These are phyloP conservation scores for Coriolopsis trogii DNA, from an alignment of 1,284 basidiomycete species.

Conservation along the genomic window DNA sequence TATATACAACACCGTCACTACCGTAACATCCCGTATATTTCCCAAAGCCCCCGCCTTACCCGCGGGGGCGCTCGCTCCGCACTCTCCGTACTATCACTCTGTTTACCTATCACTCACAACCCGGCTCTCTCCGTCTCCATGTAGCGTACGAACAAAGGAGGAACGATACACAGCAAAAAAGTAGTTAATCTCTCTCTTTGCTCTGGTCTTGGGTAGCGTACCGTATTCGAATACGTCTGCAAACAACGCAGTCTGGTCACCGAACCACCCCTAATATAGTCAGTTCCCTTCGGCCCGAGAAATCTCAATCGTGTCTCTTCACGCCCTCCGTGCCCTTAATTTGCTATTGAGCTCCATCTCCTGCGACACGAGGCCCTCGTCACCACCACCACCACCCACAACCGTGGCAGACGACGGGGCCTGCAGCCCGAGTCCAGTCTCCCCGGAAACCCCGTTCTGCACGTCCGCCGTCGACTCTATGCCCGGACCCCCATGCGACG, in stretches of 20 bases:
- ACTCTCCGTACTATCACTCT: neutral
- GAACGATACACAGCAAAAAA: no score
- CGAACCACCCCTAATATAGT: neutral
- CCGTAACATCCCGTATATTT: slow-evolving; percentile 15
- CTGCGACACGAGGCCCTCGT: slow-evolving; percentile 15
- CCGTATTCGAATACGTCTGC: slow-evolving; percentile 8
- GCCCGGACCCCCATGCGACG: slow-evolving; percentile 4
- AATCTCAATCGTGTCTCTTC: no score
- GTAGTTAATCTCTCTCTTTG: slow-evolving; percentile 23
- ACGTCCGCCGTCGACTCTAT: neutral
- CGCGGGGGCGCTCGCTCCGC: neutral
- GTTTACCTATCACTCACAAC: slow-evolving; percentile 13
- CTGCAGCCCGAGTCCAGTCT: no score
- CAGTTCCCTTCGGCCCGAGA: no score
- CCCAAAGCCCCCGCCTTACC: neutral
- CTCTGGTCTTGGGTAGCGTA: slow-evolving; percentile 23
- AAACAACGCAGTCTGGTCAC: neutral
- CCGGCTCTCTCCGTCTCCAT: slow-evolving; percentile 17
- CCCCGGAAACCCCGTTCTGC: no score
- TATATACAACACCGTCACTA: no score
- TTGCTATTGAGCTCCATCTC: slow-evolving; percentile 15
- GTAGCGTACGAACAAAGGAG: slow-evolving; percentile 21
- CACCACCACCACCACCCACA: no score
- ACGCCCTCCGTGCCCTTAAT: slow-evolving; percentile 14
- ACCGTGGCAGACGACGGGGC: no score